Evolutionary conservation across 23 red algal genomes (phyloP), one percentile per base, ranked within the genome.

Genomic region (Agarophyton chilense): DNA sequence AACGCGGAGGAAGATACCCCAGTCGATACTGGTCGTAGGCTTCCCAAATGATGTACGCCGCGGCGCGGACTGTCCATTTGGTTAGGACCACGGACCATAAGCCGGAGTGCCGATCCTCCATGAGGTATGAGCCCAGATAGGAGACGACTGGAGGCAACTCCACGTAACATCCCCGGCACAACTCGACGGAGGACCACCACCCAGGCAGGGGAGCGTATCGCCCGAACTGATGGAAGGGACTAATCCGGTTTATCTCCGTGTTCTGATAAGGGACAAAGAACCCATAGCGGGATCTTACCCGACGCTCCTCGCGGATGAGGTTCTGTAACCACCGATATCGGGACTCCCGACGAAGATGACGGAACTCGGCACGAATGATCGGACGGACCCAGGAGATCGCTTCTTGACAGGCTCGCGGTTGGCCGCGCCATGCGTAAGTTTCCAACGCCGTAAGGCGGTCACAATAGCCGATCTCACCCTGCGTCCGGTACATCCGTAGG

Each of bases 21-120:
- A 82, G 8, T 58, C 47, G n/a, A 28, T 55, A 82, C 22, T 34
- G 36, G 52, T 82, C 78, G 26, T 45, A 82, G 28, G 53, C 78
- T 21, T 82, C 78, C 52, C 50, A 56, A n/a, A 82, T 16, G 9
- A 82, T 42, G 60, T 0, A 61, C 21, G 47, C 52, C 39, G 77
- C 77, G 17, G 17, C 25, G 24, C 55, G 50, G 25, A 61, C 77
- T 45, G 2, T 10, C 47, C 50, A 82, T 43, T 82, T 50, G 3
- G 52, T 33, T 14, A 82, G 21, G 8, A 60, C 49, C 4, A 61
- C 78, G 50, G 34, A 33, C 78, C 78, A 60, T 12, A 82, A 29
- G 0, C 78, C 78, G 31, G 49, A 55, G 18, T 11, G 19, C 31
- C 18, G 49, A 62, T 53, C 36, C 45, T 61, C 4, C 54, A 82